phyloP scores from a whole-genome alignment of 2,329 filamentous ascomycete species.

The Paraphaeosphaeria minitans region DNA sequence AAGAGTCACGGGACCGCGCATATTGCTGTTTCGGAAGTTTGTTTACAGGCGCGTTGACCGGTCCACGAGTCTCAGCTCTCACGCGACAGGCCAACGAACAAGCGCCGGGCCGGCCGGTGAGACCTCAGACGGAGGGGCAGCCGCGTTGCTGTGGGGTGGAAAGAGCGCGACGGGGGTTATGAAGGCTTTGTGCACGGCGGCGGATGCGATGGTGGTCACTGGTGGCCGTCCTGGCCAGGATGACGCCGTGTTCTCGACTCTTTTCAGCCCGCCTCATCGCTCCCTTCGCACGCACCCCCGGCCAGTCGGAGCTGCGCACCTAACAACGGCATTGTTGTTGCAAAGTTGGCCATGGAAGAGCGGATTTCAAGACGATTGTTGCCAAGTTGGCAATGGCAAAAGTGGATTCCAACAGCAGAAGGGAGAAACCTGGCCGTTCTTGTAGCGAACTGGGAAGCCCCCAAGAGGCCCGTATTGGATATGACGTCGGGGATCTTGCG shows the following conservation, averaged over 20 bases:
- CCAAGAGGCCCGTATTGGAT: conserved; percentile 27
- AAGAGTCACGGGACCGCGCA: conserved; percentile 43
- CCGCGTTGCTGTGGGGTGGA: conserved; percentile 41
- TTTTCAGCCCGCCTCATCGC: conserved; percentile 35
- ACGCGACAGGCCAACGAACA: conserved; percentile 29
- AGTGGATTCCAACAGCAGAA: neutral
- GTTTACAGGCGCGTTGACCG: conserved; percentile 45
- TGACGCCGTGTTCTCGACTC: conserved; percentile 37
- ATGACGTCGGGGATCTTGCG: conserved; percentile 39
- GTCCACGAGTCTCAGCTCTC: conserved; percentile 25
- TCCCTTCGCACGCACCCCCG: conserved; percentile 17
- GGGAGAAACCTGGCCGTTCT: conserved; percentile 6
- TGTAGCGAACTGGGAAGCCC: conserved; percentile 32
- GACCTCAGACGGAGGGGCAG: conserved; percentile 42
- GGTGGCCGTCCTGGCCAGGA: conserved; percentile 13
- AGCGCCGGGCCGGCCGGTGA: conserved; percentile 39
- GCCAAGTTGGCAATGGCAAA: conserved; percentile 11
- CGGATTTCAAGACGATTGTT: no score
- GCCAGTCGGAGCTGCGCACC: conserved; percentile 27
- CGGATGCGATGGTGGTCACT: conserved; percentile 13
- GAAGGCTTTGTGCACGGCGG: conserved; percentile 43
- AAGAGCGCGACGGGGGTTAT: conserved; percentile 26
- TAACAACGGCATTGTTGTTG: conserved; percentile 10
- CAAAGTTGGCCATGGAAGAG: conserved; percentile 9
- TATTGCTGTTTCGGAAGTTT: conserved; percentile 33